Base-by-base conservation (phyloP, 768 basidiomycete species). In the Hypsizygus marmoreus region DNA sequence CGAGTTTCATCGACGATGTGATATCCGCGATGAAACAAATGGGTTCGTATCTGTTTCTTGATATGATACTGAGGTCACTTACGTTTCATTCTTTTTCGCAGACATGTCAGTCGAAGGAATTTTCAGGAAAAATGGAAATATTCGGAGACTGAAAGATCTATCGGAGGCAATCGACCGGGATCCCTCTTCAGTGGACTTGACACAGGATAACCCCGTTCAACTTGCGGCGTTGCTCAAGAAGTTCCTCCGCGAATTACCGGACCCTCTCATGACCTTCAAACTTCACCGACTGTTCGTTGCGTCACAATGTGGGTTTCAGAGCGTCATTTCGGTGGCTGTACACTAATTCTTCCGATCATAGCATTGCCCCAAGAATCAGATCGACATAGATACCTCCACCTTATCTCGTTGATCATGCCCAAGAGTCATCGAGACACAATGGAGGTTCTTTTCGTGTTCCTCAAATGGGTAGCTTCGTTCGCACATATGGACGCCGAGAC, bases 21-120 rank as follows among this genome's bases (percentile, higher is more conserved):
- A 83, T 99, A 35, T 95, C 93, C 40, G 94, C 97, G 9, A 98
- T 99, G 97, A 79, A 89, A 61, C 95, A 97, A 65, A 98, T 98
- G 97, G 95, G 95, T 97, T 45, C 53, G 87, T 70, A 11, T 43
- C 26, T 32, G 25, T 14, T 22, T 42, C 48, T 16, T 50, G 32
- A 36, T 26, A 25, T 26, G 13, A 8, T 24, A 14, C 25, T 37
- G 24, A 61, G 10, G 44, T 43, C 49, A 40, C 26, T 40, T 54
- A 9, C 20, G 17, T 34, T 14, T 20, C 43, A 10, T 14, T 16
- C n/a, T 24, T 24, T 35, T 26, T 40, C 40, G 25, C 54, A 98
- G 97, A 99, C 71, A 94, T 99, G 91, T 98, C 97, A 7, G 79
- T 99, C 30, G 97, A 98, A 69, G 97, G 97, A 47, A 95, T 99